Evolutionary conservation across 495 filamentous ascomycete species (phyloP).

Genomic region (Penicillium dipodomyicola): DNA sequence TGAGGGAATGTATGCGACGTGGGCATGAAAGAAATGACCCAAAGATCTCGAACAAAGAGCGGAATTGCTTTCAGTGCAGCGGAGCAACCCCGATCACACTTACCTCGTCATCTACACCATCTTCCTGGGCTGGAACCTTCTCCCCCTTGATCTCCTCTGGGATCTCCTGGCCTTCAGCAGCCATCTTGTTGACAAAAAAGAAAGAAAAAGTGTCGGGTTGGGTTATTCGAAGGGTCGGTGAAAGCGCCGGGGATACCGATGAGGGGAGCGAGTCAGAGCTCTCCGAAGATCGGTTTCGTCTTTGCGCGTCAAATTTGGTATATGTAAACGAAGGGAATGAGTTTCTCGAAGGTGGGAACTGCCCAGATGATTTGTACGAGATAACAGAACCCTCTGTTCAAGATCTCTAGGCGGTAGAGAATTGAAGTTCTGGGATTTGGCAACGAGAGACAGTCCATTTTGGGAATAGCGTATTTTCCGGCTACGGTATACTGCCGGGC

Average conservation of each 20-base stretch:
- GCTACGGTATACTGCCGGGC: conserved; percentile 5
- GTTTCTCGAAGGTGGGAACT: background rate
- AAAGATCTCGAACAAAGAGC: background rate
- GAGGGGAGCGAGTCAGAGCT: conserved; percentile 19
- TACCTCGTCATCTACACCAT: conserved; percentile 49
- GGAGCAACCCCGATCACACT: conserved; percentile 10
- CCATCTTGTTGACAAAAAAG: conserved; percentile 26
- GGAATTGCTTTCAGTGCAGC: conserved; percentile 6
- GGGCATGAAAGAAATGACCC: background rate
- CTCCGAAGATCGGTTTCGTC: conserved; percentile 12
- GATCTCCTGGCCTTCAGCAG: conserved; percentile 41
- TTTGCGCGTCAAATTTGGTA: background rate
- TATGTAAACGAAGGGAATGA: background rate
- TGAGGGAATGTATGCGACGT: background rate
- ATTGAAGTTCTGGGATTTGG: conserved; percentile 20
- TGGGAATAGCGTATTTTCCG: conserved; percentile 32
- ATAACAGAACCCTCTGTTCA: conserved; percentile 21
- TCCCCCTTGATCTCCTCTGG: conserved; percentile 41
- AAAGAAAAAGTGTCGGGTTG: conserved; percentile 1
- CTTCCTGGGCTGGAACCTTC: conserved; percentile 39
- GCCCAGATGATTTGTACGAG: background rate
- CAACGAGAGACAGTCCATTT: conserved; percentile 25
- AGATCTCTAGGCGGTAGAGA: conserved; percentile 20
- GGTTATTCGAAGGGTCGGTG: conserved; percentile 7
- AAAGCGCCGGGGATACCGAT: conserved; percentile 12